Conservation (phyloP, 164 flowering plant genomes). For the Stephania yunnanensis region DNA sequence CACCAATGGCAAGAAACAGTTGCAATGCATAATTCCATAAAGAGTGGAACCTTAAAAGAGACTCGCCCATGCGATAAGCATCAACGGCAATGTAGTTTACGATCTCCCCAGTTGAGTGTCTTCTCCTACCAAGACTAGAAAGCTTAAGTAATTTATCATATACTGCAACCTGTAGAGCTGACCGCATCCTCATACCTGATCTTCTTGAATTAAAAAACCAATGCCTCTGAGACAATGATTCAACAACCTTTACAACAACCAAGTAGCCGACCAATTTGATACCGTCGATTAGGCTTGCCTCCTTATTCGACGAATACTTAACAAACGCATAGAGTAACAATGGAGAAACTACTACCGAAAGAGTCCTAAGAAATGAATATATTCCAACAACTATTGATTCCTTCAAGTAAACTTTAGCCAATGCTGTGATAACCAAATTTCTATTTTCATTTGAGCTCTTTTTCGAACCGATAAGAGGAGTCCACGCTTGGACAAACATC, state of each 20-base stretch:
- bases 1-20: slow-evolving; percentile 38
- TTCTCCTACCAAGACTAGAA: slow-evolving; percentile 53
- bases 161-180: slow-evolving; percentile 68
- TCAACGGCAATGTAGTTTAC: slow-evolving; percentile 85
- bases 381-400: too few relatives aligned
- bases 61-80: slow-evolving; percentile 83
- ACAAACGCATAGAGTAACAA: too few relatives aligned
- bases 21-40: slow-evolving; percentile 48
- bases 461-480: too few relatives aligned
- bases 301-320: too few relatives aligned
- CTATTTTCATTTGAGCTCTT: too few relatives aligned
- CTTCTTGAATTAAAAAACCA: slow-evolving; percentile 56
- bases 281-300: too few relatives aligned
- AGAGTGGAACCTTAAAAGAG: slow-evolving; percentile 64
- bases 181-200: slow-evolving; percentile 75
- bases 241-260: slow-evolving; percentile 45
- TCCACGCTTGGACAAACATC: too few relatives aligned
- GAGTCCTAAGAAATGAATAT: too few relatives aligned
- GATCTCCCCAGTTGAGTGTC: slow-evolving; percentile 78
- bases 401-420: too few relatives aligned
- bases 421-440: too few relatives aligned
- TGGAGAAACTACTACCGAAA: too few relatives aligned
- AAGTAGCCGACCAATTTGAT: slow-evolving; percentile 45
- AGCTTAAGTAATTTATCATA: slow-evolving; percentile 72
- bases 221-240: slow-evolving; percentile 67